phyloP scores from a whole-genome alignment of 2,329 filamentous ascomycete genomes.

The Fusarium brevicatenulatum region DNA sequence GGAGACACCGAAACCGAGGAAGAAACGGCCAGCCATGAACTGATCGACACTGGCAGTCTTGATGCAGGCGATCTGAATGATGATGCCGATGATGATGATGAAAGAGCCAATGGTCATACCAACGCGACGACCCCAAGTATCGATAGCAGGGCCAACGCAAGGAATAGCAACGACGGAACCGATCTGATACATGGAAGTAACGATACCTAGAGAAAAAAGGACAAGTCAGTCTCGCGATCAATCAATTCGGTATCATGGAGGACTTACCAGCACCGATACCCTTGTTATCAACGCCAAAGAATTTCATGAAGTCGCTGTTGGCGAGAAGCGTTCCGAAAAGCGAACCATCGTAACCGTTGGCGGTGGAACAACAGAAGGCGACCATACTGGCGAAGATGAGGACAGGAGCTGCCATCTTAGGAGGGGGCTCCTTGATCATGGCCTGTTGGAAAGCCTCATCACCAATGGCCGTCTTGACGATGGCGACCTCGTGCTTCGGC shows the following conservation, averaged over 20 bases:
- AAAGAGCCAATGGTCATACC: conserved; percentile 59
- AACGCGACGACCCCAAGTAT: conserved; percentile 58
- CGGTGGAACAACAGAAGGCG: conserved; percentile 45
- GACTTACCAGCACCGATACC: conserved; percentile 38
- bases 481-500: conserved; percentile 22
- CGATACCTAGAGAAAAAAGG: conserved; percentile 24
- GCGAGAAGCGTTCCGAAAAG: conserved; percentile 60
- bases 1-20: conserved; percentile 67
- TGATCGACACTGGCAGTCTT: conserved; percentile 45
- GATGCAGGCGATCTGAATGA: conserved; percentile 55
- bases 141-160: conserved; percentile 59
- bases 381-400: conserved; percentile 41
- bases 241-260: too few relatives aligned
- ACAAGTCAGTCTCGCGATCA: neutral
- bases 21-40: conserved; percentile 66
- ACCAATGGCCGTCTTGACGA: conserved; percentile 39
- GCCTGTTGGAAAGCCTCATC: conserved; percentile 45
- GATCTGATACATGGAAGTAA: conserved; percentile 59
- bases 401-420: conserved; percentile 23
- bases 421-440: conserved; percentile 46
- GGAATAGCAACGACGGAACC: conserved; percentile 60
- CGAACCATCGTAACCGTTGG: conserved; percentile 57
- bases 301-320: conserved; percentile 59
- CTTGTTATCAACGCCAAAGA: conserved; percentile 51
- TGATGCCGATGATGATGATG: conserved; percentile 57